Conservation (phyloP, 169 alveolate genomes). For the Eimeria zaria region DNA sequence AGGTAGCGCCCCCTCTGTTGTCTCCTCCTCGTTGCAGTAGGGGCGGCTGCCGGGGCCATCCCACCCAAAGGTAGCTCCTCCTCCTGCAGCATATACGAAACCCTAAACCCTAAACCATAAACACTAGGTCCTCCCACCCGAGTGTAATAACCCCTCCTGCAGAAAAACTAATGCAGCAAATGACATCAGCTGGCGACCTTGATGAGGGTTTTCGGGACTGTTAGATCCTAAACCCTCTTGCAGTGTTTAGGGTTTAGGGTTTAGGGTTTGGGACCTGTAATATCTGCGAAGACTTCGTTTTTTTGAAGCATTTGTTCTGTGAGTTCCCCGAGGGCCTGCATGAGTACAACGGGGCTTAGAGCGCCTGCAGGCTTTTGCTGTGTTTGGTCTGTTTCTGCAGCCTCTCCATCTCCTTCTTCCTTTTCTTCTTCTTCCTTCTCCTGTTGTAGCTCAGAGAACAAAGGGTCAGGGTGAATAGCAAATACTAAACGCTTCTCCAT, state of each 20-base stretch:
- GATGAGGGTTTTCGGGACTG: too few relatives aligned
- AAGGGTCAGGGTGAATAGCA: conserved; percentile 32
- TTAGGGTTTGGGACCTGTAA: conserved; percentile 48
- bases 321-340: conserved; percentile 36
- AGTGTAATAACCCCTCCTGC: too few relatives aligned
- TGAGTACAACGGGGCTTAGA: conserved; percentile 39
- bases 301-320: neutral
- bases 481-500: conserved; percentile 55
- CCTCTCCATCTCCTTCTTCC: neutral
- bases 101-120: too few relatives aligned
- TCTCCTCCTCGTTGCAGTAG: neutral
- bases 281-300: conserved; percentile 30
- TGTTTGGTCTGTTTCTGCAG: neutral
- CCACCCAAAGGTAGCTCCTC: conserved; percentile 70
- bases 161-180: too few relatives aligned
- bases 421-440: neutral
- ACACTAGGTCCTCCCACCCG: too few relatives aligned
- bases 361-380: neutral
- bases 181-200: too few relatives aligned
- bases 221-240: too few relatives aligned
- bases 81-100: conserved; percentile 42
- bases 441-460: neutral
- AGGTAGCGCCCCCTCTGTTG: neutral
- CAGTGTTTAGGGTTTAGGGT: too few relatives aligned
- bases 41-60: conserved; percentile 62